Evolutionary conservation across 2,329 filamentous ascomycete genomes (phyloP).

Genomic region (Lasiodiplodia hormozganensis): DNA sequence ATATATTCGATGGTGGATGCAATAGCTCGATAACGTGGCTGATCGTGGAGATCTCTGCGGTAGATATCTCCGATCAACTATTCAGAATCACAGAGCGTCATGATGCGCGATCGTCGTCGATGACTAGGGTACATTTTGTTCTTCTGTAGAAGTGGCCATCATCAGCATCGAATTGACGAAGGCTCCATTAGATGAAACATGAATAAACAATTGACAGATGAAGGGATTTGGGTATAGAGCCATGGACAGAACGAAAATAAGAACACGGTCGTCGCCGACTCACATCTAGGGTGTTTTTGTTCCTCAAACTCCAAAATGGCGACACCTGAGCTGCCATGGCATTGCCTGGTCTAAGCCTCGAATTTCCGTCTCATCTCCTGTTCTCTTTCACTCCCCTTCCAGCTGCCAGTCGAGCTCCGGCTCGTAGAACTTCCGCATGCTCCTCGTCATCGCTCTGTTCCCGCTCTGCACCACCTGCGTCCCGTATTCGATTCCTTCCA

Average conservation of each 20-base stretch:
- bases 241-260: not conserved
- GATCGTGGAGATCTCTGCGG: not conserved
- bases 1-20: not conserved
- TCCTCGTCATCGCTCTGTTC: conserved; percentile 6
- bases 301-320: not conserved
- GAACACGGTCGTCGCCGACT: not conserved
- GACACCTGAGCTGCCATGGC: not conserved
- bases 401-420: conserved; percentile 28
- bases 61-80: not conserved
- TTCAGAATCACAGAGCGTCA: not conserved
- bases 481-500: conserved; percentile 7
- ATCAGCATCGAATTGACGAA: not conserved
- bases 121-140: not conserved
- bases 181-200: not conserved
- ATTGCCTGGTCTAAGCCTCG: not conserved
- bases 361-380: too few relatives aligned
- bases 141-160: not conserved
- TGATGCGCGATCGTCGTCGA: not conserved
- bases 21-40: not conserved
- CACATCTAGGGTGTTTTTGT: not conserved
- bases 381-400: not conserved
- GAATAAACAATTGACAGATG: not conserved
- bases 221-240: conserved; percentile 13
- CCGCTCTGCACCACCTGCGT: conserved; percentile 7
- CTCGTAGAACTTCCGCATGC: conserved; percentile 28